Evolutionary conservation across 208 protist genomes (phyloP).

Genomic region (Tritrichomonas foetus): DNA sequence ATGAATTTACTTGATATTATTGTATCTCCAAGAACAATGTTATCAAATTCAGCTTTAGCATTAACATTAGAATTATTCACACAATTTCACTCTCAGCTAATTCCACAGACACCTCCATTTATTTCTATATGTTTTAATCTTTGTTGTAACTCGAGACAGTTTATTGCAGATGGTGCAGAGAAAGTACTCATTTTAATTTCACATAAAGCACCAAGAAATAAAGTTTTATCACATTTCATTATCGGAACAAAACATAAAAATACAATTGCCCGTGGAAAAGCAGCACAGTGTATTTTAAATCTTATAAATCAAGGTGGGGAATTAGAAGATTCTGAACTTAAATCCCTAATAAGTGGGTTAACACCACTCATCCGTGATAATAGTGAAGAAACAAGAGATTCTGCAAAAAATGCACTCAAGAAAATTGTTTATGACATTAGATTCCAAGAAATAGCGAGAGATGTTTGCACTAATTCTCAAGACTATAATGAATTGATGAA

Average conservation of each 20-base stretch:
- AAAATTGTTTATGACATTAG: neutral
- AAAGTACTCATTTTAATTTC: neutral
- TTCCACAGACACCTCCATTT: neutral
- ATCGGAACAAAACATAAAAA: neutral
- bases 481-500: neutral
- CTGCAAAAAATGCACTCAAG: neutral
- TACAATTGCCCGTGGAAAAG: neutral
- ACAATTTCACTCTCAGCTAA: neutral
- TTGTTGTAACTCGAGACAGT: neutral
- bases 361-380: neutral
- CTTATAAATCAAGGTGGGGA: neutral
- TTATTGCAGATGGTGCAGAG: neutral
- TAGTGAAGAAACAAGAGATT: neutral
- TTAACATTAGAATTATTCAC: neutral
- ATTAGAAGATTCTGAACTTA: neutral
- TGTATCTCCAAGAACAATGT: neutral
- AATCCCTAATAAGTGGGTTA: neutral
- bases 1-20: neutral
- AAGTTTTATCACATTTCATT: neutral
- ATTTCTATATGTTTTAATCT: neutral
- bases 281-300: neutral
- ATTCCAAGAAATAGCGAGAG: neutral
- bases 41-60: neutral
- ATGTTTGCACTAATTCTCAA: neutral
- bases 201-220: neutral